Evolutionary conservation across 2,329 filamentous ascomycete species (phyloP).

Genomic region (Cylindrodendrum hubeiense): DNA sequence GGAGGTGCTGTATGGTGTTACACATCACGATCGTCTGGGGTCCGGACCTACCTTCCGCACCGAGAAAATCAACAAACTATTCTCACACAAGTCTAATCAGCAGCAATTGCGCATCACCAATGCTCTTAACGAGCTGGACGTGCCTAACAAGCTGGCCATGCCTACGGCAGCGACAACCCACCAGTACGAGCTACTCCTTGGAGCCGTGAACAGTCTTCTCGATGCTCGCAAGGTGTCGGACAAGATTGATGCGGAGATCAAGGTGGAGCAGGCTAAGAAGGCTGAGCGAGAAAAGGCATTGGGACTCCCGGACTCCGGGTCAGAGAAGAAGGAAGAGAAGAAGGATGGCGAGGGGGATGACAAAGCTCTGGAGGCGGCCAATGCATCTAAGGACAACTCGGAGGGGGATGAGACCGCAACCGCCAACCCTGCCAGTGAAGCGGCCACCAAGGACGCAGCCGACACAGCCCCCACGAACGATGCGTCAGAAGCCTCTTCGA

Average conservation of each 20-base stretch:
- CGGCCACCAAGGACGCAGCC: slow-evolving; percentile 34
- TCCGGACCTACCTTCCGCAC: slow-evolving; percentile 92
- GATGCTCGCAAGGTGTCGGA: slow-evolving; percentile 81
- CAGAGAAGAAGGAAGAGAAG: slow-evolving; percentile 34
- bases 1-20: slow-evolving; percentile 85
- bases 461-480: slow-evolving; percentile 25
- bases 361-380: slow-evolving; percentile 15
- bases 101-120: slow-evolving; percentile 82
- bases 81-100: slow-evolving; percentile 80
- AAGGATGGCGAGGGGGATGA: slow-evolving; percentile 27
- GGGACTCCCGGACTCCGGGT: slow-evolving; percentile 28
- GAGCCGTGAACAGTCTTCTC: slow-evolving; percentile 75
- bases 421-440: slow-evolving; percentile 22
- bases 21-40: slow-evolving; percentile 85
- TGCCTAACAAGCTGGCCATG: slow-evolving; percentile 78
- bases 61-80: slow-evolving; percentile 82
- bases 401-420: slow-evolving; percentile 37
- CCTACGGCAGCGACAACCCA: slow-evolving; percentile 79
- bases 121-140: slow-evolving; percentile 77
- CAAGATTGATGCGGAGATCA: slow-evolving; percentile 80
- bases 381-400: slow-evolving; percentile 29
- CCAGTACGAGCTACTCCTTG: slow-evolving; percentile 78
- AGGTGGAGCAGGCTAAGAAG: slow-evolving; percentile 69
- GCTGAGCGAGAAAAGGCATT: slow-evolving; percentile 61
- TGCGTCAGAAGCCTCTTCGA: slow-evolving; percentile 15